These are phyloP conservation scores for Colletotrichum sansevieriae DNA, from an alignment of 2,329 filamentous ascomycete species.

Conservation along the genomic window DNA sequence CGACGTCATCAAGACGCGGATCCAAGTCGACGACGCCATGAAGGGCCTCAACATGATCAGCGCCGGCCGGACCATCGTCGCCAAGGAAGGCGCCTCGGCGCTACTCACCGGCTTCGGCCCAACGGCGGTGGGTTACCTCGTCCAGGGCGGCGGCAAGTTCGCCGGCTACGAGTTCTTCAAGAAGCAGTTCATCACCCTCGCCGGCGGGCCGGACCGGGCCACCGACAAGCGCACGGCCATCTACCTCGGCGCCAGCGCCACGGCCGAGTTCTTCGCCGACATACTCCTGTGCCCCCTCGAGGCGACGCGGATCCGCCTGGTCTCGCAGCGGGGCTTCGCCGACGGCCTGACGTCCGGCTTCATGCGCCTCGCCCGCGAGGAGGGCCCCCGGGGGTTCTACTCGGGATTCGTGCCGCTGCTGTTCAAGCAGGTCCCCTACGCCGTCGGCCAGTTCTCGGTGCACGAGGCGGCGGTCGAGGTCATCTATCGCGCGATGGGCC, in stretches of 20 bases:
- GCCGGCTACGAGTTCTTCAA: conserved; percentile 96
- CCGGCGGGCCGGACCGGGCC: conserved; percentile 66
- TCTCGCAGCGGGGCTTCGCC: conserved; percentile 85
- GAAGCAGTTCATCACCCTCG: conserved; percentile 81
- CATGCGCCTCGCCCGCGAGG: conserved; percentile 78
- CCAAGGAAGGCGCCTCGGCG: conserved; percentile 82
- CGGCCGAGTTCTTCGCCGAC: conserved; percentile 80
- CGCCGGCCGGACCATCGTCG: conserved; percentile 82
- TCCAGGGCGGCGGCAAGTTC: conserved; percentile 92
- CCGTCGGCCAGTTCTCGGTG: conserved; percentile 93
- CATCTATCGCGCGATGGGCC: conserved; percentile 78
- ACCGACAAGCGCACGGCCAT: conserved; percentile 65
- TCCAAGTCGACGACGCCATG: conserved; percentile 87
- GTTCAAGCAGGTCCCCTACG: conserved; percentile 93
- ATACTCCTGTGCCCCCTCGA: conserved; percentile 91
- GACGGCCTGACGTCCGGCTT: conserved; percentile 79
- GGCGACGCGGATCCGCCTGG: conserved; percentile 82
- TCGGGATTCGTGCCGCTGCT: conserved; percentile 89
- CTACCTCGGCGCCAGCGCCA: conserved; percentile 79
- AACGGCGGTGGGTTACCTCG: conserved; percentile 88
- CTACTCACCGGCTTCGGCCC: conserved; percentile 87
- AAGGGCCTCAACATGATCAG: conserved; percentile 88
- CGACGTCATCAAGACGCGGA: conserved; percentile 88
- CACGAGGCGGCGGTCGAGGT: conserved; percentile 89
- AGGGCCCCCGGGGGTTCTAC: conserved; percentile 88